Base-by-base conservation (phyloP, 108 stramenopile genomes). In the Nannochloropsis gaditana region DNA sequence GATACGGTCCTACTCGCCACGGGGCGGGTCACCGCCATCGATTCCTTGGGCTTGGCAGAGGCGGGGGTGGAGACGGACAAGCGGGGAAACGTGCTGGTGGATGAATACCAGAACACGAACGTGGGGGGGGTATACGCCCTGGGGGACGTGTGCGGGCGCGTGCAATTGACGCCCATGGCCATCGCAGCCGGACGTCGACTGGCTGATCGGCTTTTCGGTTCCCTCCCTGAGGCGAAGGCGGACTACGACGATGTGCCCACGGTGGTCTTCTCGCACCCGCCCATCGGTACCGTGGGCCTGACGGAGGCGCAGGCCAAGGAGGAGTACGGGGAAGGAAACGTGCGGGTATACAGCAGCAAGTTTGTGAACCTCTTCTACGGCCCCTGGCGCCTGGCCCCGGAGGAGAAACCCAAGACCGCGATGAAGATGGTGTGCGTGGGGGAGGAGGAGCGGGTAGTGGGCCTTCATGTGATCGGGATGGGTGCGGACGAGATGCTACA, bases 401-500 rank as follows among this genome's bases (percentile, higher is more conserved):
- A 91, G 43, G 94, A 96, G n/a, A 97, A 97, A 91, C 96, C 97
- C 41, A 94, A 95, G 87, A 96, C 97, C 11, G 82, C 90, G 15
- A 94, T 95, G 93, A 99, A 98, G 87, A 82, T 93, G 43, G 90
- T 97, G 31, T 95, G 95, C 84, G 94, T 91, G 19, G 97, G 96
- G 11, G 86, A 90, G 43, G 91, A 94, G 5, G 96, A 97, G 86
- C 90, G 88, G 47, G 88, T 88, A 42, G 94, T 98, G 44, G 97
- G 98, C 79, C 89, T 97, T 9, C 97, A 99, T 88, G 91, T 95
- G 41, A 95, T 97, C 80, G 97, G 97, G 9, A 94, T 95, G 92
- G 96, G 93, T 15, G 91, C 93, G 8, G 98, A 97, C 84, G 98
- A 99, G 90, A 95, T 99, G 94, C 85, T 99, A 44, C 98, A 99